Evolutionary conservation across 192 early-diverging fungal species (phyloP).

Genomic region (Rhizophagus sp.): DNA sequence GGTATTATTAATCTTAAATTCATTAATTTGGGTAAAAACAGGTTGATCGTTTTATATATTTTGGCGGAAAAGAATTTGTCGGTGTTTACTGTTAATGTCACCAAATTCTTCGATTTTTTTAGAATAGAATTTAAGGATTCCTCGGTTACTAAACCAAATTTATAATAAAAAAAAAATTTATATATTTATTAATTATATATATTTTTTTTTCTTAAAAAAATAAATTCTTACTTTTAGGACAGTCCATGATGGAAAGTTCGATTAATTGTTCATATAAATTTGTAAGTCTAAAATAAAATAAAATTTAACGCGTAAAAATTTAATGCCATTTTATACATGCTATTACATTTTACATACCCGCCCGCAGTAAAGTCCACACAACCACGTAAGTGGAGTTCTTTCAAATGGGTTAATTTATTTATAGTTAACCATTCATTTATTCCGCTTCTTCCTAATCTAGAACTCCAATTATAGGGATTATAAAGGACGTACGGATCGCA

Average conservation of each 20-base stretch:
- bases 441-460: not conserved
- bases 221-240: not conserved
- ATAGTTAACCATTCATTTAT: not conserved
- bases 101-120: not conserved
- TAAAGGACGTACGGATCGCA: too few relatives aligned
- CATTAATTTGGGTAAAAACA: not conserved
- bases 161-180: not conserved
- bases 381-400: not conserved
- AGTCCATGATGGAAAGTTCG: not conserved
- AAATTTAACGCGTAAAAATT: not conserved
- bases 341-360: not conserved
- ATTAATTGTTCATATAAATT: not conserved
- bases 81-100: not conserved
- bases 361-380: not conserved
- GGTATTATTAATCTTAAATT: not conserved
- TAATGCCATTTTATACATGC: not conserved
- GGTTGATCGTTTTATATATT: not conserved
- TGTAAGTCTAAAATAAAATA: not conserved
- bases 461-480: not conserved
- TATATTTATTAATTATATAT: too few relatives aligned
- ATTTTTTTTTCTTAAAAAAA: not conserved
- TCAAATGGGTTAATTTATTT: not conserved
- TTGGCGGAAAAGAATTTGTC: not conserved
- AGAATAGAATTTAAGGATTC: not conserved
- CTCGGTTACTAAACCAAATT: not conserved